Conservation (phyloP, 352 stramenopile species). For the Pythium rhizo-oryzae region DNA sequence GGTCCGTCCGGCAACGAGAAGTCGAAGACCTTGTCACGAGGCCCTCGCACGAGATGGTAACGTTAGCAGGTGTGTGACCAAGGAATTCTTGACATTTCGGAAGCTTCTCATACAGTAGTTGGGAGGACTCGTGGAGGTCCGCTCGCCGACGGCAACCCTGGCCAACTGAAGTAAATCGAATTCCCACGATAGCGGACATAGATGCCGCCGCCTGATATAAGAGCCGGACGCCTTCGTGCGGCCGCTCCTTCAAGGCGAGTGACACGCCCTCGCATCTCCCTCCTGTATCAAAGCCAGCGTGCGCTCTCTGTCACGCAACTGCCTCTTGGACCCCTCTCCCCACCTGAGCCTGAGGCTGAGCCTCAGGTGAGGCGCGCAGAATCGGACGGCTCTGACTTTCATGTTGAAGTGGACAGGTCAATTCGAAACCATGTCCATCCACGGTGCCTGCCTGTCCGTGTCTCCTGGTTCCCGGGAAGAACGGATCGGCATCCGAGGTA, state of each 20-base stretch:
- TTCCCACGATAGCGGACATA: slow-evolving; percentile 4
- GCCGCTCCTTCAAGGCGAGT: neutral
- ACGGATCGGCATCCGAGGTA: neutral
- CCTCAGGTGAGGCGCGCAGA: neutral
- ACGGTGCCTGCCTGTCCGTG: neutral
- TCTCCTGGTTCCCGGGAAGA: neutral
- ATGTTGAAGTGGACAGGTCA: slow-evolving; percentile 1
- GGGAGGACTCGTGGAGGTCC: neutral
- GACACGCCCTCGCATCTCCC: no score
- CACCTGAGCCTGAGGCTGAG: neutral
- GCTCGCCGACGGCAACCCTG: neutral
- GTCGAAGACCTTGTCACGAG: no score
- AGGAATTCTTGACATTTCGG: no score
- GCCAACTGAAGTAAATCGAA: neutral
- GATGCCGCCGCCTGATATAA: slow-evolving; percentile 17
- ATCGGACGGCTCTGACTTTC: neutral
- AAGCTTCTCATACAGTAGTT: no score
- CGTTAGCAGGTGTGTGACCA: no score
- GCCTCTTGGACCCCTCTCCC: neutral
- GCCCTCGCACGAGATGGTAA: no score
- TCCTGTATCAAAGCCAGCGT: no score
- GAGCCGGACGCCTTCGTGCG: slow-evolving; percentile 5
- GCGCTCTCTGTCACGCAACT: neutral
- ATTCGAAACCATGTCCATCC: neutral
- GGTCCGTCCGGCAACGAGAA: no score